Percentiles rank a stretch among this genome's conserved stretches.
Evolutionary conservation across 139 green algal species (phyloP).

Genomic region (Chlorella ohadii): DNA sequence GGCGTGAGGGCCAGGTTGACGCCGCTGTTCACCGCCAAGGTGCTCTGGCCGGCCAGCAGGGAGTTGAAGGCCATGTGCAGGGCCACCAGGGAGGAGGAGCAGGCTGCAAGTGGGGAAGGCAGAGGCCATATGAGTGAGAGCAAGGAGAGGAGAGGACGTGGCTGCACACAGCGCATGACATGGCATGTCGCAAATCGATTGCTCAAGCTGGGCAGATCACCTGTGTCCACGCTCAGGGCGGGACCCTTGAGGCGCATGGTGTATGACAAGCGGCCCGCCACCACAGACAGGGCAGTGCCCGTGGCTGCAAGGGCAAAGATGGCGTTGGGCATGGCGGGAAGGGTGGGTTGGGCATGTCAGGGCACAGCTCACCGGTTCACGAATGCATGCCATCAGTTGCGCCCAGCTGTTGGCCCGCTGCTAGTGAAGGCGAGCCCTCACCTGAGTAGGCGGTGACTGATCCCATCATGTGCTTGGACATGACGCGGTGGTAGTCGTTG

Average conservation of each 20-base stretch:
- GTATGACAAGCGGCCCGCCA: conserved; percentile 81
- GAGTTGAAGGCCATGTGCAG: conserved; percentile 70
- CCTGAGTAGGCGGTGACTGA: conserved; percentile 64
- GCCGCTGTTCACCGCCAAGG: conserved; percentile 64
- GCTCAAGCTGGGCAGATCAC: not conserved
- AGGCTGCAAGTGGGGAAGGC: conserved; percentile 54
- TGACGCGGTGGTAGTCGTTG: conserved; percentile 49
- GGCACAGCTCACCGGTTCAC: no score
- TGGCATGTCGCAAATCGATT: no score
- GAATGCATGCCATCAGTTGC: no score
- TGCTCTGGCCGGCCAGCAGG: conserved; percentile 33
- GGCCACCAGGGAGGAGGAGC: conserved; percentile 79
- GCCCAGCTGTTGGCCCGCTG: no score
- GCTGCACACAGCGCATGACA: no score
- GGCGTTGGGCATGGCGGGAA: no score
- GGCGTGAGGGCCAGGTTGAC: conserved; percentile 77
- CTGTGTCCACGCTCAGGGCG: conserved; percentile 83
- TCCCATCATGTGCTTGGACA: conserved; percentile 24
- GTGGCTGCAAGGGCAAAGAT: conserved; percentile 33
- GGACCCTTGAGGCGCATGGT: conserved; percentile 77
- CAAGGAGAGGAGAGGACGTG: no score
- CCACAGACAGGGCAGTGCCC: conserved; percentile 62
- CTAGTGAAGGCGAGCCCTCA: no score
- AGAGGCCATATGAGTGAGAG: no score
- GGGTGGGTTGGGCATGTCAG: no score